phyloP scores from a whole-genome alignment of 495 filamentous ascomycete genomes.

The Penicillium riverlandense region DNA sequence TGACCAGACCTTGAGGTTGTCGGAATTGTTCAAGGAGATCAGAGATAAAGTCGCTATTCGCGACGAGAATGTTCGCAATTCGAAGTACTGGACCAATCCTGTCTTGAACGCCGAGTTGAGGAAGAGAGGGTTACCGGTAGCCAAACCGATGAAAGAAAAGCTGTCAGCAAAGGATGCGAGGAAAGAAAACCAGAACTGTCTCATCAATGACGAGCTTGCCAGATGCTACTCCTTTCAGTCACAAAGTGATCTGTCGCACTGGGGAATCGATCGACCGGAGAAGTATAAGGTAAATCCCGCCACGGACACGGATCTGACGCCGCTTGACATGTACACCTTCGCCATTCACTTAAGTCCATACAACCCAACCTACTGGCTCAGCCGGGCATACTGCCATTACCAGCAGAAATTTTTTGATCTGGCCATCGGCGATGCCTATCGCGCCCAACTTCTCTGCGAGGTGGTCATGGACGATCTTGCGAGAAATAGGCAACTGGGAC shows the following conservation, averaged over 20 bases:
- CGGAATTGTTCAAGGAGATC: too few species aligned
- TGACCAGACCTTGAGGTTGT: too few species aligned
- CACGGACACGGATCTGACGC: slow-evolving; percentile 1
- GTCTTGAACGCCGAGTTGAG: background rate
- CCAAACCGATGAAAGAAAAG: too few species aligned
- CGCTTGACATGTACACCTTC: slow-evolving; percentile 29
- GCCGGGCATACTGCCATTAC: slow-evolving; percentile 61
- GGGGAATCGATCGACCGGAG: slow-evolving; percentile 11
- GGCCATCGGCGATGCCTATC: slow-evolving; percentile 75
- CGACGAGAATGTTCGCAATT: too few species aligned
- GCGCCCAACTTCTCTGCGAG: slow-evolving; percentile 59
- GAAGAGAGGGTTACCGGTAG: background rate
- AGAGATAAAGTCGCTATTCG: too few species aligned
- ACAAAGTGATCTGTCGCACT: slow-evolving; percentile 13
- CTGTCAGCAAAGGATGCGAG: background rate
- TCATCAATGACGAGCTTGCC: slow-evolving; percentile 2
- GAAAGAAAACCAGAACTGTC: background rate
- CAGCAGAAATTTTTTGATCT: slow-evolving; percentile 74
- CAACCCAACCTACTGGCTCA: slow-evolving; percentile 60
- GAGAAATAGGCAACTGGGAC: slow-evolving; percentile 14
- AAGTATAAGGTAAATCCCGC: slow-evolving; percentile 9
- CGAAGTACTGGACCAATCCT: background rate
- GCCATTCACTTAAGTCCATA: slow-evolving; percentile 49
- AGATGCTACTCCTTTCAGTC: slow-evolving; percentile 7
- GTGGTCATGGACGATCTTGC: slow-evolving; percentile 11